Conservation (phyloP, 495 filamentous ascomycete genomes). For the Geopyxis carbonaria region DNA sequence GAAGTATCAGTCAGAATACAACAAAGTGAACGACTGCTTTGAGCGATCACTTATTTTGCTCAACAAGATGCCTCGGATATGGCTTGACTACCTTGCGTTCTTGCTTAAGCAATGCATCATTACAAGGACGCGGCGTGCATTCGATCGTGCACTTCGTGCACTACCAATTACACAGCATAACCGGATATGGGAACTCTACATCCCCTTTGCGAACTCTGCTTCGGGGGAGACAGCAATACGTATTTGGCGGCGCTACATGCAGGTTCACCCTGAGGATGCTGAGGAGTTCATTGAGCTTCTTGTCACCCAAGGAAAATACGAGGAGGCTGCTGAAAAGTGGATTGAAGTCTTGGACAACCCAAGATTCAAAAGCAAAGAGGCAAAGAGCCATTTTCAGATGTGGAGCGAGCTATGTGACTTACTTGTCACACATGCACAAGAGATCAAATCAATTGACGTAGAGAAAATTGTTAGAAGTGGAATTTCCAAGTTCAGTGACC, state of each 20-base stretch:
- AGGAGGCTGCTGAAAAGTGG: slow-evolving; percentile 81
- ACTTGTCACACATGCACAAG: slow-evolving; percentile 74
- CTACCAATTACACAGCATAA: slow-evolving; percentile 96
- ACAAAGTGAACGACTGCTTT: slow-evolving; percentile 89
- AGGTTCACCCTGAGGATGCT: slow-evolving; percentile 87
- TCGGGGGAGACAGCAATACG: slow-evolving; percentile 79
- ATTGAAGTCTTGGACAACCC: slow-evolving; percentile 89
- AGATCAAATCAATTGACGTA: slow-evolving; percentile 81
- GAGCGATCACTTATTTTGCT: slow-evolving; percentile 85
- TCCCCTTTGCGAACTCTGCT: slow-evolving; percentile 81
- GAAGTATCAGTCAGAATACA: slow-evolving; percentile 61
- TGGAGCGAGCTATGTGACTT: slow-evolving; percentile 99
- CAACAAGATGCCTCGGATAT: slow-evolving; percentile 98
- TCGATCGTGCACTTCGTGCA: slow-evolving; percentile 84
- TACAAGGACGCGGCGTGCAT: slow-evolving; percentile 75
- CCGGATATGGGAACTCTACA: slow-evolving; percentile 86
- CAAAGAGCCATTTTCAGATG: slow-evolving; percentile 86
- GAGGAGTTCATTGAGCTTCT: slow-evolving; percentile 90
- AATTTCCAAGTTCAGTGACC: slow-evolving; percentile 81
- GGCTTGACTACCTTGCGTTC: slow-evolving; percentile 95
- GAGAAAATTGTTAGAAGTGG: slow-evolving; percentile 88
- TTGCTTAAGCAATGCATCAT: slow-evolving; percentile 79
- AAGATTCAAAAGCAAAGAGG: slow-evolving; percentile 77
- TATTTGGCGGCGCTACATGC: slow-evolving; percentile 94
- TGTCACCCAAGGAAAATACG: slow-evolving; percentile 65